These are phyloP conservation scores for Lagerstroemia speciosa DNA, from an alignment of 345 rosid genomes.

Conservation along the genomic window DNA sequence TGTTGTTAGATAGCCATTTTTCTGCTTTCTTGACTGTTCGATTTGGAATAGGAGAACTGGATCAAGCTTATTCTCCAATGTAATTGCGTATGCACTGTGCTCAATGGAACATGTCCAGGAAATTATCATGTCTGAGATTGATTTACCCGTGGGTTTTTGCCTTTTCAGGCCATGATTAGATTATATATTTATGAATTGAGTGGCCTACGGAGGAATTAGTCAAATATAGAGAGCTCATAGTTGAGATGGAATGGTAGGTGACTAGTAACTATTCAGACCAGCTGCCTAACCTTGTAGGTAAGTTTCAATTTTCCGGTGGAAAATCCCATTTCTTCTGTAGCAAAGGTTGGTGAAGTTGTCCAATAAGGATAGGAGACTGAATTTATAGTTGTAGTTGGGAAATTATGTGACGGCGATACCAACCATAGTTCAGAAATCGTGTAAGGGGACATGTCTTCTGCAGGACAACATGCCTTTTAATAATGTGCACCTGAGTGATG, in stretches of 20 bases:
- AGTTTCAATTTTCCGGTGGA: background rate
- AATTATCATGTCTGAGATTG: background rate
- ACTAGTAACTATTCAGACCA: background rate
- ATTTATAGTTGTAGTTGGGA: no score
- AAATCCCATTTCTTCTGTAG: background rate
- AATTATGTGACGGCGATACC: no score
- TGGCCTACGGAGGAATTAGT: no score
- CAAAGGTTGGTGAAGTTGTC: no score
- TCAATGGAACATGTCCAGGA: background rate
- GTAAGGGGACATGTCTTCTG: background rate
- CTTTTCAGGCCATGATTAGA: background rate
- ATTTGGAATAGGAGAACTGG: background rate
- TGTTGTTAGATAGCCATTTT: background rate
- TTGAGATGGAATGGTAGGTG: background rate
- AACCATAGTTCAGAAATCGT: background rate
- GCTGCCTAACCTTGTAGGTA: background rate
- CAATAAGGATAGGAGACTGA: no score
- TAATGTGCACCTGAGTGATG: background rate
- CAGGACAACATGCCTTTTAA: background rate
- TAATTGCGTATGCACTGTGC: background rate
- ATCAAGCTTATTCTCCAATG: background rate
- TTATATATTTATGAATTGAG: background rate
- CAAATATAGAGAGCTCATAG: background rate
- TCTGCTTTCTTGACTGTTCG: background rate
- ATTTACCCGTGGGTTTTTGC: background rate